phyloP scores from a whole-genome alignment of 225 moss, liverwort and hornwort genomes.

The Pleurozium schreberi region DNA sequence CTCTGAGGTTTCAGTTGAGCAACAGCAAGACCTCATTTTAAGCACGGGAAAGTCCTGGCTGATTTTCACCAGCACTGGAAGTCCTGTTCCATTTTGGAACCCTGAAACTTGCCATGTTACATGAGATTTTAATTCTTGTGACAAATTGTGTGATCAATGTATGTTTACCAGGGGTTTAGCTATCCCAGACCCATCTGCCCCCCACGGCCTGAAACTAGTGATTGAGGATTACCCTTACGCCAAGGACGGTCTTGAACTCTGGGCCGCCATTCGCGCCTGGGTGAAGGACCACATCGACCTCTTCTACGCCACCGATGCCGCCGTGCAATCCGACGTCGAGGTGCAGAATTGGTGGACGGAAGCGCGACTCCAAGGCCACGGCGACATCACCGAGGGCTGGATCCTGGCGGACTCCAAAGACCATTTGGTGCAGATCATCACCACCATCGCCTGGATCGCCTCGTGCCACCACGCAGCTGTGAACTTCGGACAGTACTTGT shows the following conservation, averaged over 20 bases:
- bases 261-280: conserved; percentile 35
- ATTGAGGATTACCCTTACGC: conserved; percentile 69
- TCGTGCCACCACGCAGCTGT: conserved; percentile 65
- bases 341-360: conserved; percentile 73
- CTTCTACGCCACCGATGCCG: conserved; percentile 33
- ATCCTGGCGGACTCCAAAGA: conserved; percentile 29
- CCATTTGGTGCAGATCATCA: conserved; percentile 37
- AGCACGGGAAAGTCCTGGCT: background rate
- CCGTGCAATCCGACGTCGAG: conserved; percentile 33
- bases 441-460: conserved; percentile 54
- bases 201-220: conserved; percentile 34
- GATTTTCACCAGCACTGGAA: background rate
- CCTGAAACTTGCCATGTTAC: too few relatives aligned
- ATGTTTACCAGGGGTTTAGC: conserved; percentile 45
- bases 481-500: conserved; percentile 73
- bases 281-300: conserved; percentile 30
- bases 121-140: background rate
- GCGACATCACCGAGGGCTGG: conserved; percentile 35
- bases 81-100: background rate
- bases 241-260: conserved; percentile 54
- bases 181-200: conserved; percentile 12
- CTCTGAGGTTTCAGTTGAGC: background rate
- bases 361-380: conserved; percentile 19
- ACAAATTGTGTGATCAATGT: background rate
- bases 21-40: background rate